These are phyloP conservation scores for Hapsidospora chrysogenum DNA, from an alignment of 495 filamentous ascomycete species.

Conservation along the genomic window DNA sequence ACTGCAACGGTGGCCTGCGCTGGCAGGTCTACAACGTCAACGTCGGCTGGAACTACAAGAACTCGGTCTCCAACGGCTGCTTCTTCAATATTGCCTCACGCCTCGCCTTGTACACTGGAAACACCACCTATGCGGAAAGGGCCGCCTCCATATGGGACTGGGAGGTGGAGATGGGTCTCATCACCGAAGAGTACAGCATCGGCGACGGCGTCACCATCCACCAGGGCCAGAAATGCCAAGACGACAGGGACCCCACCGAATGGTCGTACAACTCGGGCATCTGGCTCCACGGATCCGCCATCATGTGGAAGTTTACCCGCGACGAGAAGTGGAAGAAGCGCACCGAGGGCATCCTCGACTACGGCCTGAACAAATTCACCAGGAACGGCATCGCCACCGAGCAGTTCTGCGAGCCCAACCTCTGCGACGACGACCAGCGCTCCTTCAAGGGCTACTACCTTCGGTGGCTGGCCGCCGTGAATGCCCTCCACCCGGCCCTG, in stretches of 20 bases:
- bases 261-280: conserved; percentile 68
- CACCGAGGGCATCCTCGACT: conserved; percentile 36
- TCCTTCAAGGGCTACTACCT: conserved; percentile 63
- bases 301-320: conserved; percentile 57
- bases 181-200: conserved; percentile 41
- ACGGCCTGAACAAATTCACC: conserved; percentile 38
- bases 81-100: conserved; percentile 74
- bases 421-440: conserved; percentile 54
- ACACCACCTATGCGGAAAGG: conserved; percentile 62
- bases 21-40: conserved; percentile 82
- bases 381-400: conserved; percentile 44
- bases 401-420: conserved; percentile 49
- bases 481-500: conserved; percentile 50
- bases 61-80: conserved; percentile 60
- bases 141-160: conserved; percentile 57
- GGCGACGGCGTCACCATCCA: conserved; percentile 48
- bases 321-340: conserved; percentile 39
- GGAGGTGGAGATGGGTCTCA: conserved; percentile 41
- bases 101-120: conserved; percentile 56
- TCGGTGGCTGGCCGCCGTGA: conserved; percentile 49
- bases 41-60: conserved; percentile 67
- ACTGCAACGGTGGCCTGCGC: conserved; percentile 60
- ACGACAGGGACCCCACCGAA: conserved; percentile 41
- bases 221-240: conserved; percentile 28
- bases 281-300: conserved; percentile 53